phyloP scores from a whole-genome alignment of 2,329 filamentous ascomycete genomes.

The Cercospora brassicicola region DNA sequence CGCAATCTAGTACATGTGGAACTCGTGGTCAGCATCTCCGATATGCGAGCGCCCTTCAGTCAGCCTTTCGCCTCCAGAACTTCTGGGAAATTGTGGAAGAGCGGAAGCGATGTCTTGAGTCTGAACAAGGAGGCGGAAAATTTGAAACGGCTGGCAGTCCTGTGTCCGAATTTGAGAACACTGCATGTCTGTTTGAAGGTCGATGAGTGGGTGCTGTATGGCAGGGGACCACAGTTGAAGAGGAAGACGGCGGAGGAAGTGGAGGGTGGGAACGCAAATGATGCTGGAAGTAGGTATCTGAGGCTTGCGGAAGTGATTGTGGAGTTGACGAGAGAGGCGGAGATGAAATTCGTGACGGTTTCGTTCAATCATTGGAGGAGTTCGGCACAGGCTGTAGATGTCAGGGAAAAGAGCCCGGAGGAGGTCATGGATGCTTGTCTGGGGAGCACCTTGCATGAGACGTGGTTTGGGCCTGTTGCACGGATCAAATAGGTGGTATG shows the following conservation, averaged over 20 bases:
- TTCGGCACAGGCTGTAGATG: conserved; percentile 5
- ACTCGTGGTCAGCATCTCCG: conserved; percentile 9
- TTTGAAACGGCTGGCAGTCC: not conserved
- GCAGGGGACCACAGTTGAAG: conserved; percentile 3
- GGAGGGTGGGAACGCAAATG: not conserved
- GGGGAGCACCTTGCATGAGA: not conserved
- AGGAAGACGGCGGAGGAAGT: not conserved
- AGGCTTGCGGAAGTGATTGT: conserved; percentile 7
- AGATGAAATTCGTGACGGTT: conserved; percentile 1
- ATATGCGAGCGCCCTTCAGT: conserved; percentile 18
- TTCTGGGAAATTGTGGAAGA: conserved; percentile 6
- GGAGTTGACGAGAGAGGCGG: conserved; percentile 6
- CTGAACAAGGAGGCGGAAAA: conserved; percentile 10
- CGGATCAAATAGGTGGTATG: not conserved
- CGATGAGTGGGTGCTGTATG: conserved; percentile 17
- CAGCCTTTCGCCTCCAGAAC: conserved; percentile 12
- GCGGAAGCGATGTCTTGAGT: conserved; percentile 7
- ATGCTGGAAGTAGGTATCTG: conserved; percentile 6
- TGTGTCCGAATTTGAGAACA: conserved; percentile 9
- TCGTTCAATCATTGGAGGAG: conserved; percentile 14
- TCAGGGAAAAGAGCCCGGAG: not conserved
- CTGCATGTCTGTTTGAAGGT: conserved; percentile 16
- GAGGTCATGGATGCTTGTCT: conserved; percentile 10
- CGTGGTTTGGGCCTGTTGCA: not conserved
- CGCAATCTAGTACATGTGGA: conserved; percentile 7